These are phyloP conservation scores for Candida nitratophila DNA, from an alignment of 805 yeast genomes.

Conservation along the genomic window DNA sequence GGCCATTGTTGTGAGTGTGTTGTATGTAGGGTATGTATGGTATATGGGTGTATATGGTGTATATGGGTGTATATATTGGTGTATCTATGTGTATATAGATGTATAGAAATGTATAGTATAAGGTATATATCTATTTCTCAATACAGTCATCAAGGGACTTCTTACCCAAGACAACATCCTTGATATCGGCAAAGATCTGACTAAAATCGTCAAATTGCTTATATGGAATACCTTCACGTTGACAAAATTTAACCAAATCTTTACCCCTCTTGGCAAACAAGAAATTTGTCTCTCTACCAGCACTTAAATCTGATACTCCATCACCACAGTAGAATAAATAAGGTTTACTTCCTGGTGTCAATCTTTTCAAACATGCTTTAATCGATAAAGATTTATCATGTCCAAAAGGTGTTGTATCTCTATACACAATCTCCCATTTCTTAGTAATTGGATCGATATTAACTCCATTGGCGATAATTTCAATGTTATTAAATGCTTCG, in stretches of 20 bases:
- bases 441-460: slow-evolving; percentile 40
- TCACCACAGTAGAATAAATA: slow-evolving; percentile 91
- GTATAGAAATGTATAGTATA: too few relatives aligned
- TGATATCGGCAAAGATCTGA: slow-evolving; percentile 63
- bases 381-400: slow-evolving; percentile 91
- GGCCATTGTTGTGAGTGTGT: too few relatives aligned
- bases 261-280: slow-evolving; percentile 90
- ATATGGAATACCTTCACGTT: slow-evolving; percentile 73
- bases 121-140: slow-evolving; percentile 14
- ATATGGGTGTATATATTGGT: too few relatives aligned
- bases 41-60: too few relatives aligned
- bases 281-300: slow-evolving; percentile 91
- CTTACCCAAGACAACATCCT: slow-evolving; percentile 42
- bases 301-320: slow-evolving; percentile 92
- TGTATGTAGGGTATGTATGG: too few relatives aligned
- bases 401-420: slow-evolving; percentile 84
- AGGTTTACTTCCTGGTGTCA: slow-evolving; percentile 37
- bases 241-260: slow-evolving; percentile 82
- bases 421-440: slow-evolving; percentile 78
- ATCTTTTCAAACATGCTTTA: slow-evolving; percentile 34
- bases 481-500: slow-evolving; percentile 63
- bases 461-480: slow-evolving; percentile 78
- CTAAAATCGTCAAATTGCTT: slow-evolving; percentile 71
- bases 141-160: slow-evolving; percentile 27
- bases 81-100: too few relatives aligned